These are phyloP conservation scores for Moesziomyces sp. DNA, from an alignment of 1,284 basidiomycete species.

Conservation along the genomic window DNA sequence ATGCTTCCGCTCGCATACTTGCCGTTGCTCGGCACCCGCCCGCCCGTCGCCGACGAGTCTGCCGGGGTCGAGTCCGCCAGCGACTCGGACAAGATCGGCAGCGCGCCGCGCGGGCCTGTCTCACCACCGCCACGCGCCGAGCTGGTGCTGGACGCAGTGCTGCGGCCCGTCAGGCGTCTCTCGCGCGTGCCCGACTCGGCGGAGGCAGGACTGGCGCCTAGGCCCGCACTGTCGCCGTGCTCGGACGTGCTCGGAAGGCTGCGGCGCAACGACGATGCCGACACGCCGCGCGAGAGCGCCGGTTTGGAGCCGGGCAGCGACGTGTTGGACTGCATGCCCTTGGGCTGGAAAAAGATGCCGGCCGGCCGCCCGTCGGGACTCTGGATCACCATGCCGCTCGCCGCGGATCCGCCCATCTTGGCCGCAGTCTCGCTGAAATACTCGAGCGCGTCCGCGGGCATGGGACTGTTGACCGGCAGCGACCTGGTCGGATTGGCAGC, in stretches of 20 bases:
- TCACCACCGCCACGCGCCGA: constrained; percentile 1
- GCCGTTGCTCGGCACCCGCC: constrained; percentile 9
- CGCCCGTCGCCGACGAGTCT: not conserved
- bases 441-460: constrained; percentile 76
- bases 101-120: not conserved
- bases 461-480: constrained; percentile 44
- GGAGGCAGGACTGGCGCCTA: not conserved
- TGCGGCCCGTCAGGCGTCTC: constrained; percentile 20
- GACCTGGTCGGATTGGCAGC: constrained; percentile 15
- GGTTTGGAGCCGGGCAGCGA: constrained; percentile 24
- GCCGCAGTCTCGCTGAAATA: constrained; percentile 84
- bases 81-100: constrained; percentile 16
- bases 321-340: constrained; percentile 17
- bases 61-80: not conserved
- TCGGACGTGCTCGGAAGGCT: constrained; percentile 18
- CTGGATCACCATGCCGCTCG: constrained; percentile 88
- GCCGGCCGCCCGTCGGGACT: constrained; percentile 90
- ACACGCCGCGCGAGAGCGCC: constrained; percentile 27
- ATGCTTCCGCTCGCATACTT: constrained; percentile 52
- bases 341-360: constrained; percentile 93
- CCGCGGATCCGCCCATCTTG: constrained; percentile 78
- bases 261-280: constrained; percentile 22
- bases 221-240: constrained; percentile 11
- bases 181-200: constrained; percentile 12
- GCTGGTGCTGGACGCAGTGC: constrained; percentile 7